A percentile compares a stretch with the other conserved stretches of the same genome.
phyloP scores from a whole-genome alignment of 768 basidiomycete species.

The Pleurotus tuoliensis region DNA sequence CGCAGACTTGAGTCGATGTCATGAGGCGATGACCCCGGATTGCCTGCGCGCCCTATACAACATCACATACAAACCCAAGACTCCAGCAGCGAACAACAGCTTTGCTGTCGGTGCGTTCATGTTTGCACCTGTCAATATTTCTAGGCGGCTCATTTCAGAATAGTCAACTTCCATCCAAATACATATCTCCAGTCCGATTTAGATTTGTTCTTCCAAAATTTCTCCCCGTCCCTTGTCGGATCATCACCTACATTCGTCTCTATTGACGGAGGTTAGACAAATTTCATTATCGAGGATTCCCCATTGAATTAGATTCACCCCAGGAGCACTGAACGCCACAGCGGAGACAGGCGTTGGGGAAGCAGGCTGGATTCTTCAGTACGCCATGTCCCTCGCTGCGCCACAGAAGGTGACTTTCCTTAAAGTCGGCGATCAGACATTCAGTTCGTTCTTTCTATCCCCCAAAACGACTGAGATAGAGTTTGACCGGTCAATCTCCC shows the following conservation, averaged over 20 bases:
- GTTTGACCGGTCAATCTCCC: too few relatives aligned
- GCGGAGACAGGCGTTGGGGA: constrained; percentile 30
- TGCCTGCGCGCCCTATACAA: constrained; percentile 32
- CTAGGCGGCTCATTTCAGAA: neutral
- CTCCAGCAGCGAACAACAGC: constrained; percentile 15
- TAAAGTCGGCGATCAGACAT: constrained; percentile 26
- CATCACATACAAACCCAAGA: constrained; percentile 27
- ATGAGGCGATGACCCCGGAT: constrained; percentile 21
- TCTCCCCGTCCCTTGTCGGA: constrained; percentile 35
- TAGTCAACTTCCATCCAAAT: constrained; percentile 42
- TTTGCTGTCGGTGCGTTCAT: constrained; percentile 26
- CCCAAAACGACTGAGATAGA: neutral
- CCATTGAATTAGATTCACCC: neutral
- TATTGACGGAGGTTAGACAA: constrained; percentile 39
- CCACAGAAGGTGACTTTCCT: constrained; percentile 26
- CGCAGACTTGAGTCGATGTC: constrained; percentile 14
- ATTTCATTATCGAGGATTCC: neutral
- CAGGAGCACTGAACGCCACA: constrained; percentile 13
- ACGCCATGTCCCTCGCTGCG: constrained; percentile 36
- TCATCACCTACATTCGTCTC: constrained; percentile 34
- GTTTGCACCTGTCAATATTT: neutral
- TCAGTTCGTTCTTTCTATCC: constrained; percentile 12
- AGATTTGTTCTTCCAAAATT: constrained; percentile 38
- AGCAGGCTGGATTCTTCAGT: constrained; percentile 41
- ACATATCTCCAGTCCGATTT: constrained; percentile 39